Conservation (phyloP, 192 early-diverging fungal genomes). For the Globomyces pollinis-pini region DNA sequence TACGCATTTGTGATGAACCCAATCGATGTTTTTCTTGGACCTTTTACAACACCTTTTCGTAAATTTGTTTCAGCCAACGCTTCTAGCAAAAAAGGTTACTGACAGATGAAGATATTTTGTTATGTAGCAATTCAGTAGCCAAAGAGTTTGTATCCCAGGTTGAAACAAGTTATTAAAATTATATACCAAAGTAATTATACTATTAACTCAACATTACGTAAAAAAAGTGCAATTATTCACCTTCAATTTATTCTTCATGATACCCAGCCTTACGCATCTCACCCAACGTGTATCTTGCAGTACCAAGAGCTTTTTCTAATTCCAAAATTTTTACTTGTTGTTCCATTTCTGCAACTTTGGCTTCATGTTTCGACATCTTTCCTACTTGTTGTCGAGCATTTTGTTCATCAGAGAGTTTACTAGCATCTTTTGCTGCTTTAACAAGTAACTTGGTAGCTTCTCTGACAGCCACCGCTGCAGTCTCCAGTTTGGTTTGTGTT, state of each 20-base stretch:
- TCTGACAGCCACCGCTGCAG: constrained; percentile 87
- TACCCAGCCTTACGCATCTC: constrained; percentile 89
- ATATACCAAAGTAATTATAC: too few relatives aligned
- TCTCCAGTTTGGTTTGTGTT: constrained; percentile 88
- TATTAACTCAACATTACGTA: too few relatives aligned
- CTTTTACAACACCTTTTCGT: too few relatives aligned
- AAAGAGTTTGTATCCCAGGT: too few relatives aligned
- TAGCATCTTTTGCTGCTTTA: constrained; percentile 80
- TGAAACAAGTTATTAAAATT: too few relatives aligned
- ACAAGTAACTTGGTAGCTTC: constrained; percentile 87
- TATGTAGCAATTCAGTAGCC: too few relatives aligned
- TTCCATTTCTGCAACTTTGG: constrained; percentile 95
- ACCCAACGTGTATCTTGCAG: constrained; percentile 77
- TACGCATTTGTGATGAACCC: too few relatives aligned
- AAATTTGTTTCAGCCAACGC: too few relatives aligned
- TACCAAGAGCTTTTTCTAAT: constrained; percentile 83
- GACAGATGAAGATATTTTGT: too few relatives aligned
- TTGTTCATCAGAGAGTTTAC: constrained; percentile 41
- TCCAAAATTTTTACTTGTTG: constrained; percentile 96
- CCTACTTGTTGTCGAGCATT: constrained; percentile 60
- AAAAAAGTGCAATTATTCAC: too few relatives aligned
- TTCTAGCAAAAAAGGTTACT: too few relatives aligned
- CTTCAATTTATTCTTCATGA: constrained; percentile 26
- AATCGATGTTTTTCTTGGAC: too few relatives aligned
- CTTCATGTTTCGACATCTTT: constrained; percentile 79